These are phyloP conservation scores for Tremellales sp. DNA, from an alignment of 1,284 basidiomycete genomes.

Conservation along the genomic window DNA sequence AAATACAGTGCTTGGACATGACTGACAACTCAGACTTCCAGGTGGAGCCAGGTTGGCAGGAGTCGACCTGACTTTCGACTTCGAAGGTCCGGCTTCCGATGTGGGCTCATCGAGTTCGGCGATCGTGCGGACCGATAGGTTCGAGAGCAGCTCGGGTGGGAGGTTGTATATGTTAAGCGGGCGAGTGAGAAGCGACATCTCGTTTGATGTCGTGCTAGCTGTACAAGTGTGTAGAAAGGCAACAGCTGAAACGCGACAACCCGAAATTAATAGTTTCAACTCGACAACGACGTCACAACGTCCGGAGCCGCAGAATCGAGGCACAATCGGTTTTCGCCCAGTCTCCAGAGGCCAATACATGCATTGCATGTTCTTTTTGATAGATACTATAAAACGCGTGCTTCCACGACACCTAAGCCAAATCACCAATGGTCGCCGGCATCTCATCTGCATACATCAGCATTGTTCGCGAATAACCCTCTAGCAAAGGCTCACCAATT, in stretches of 20 bases:
- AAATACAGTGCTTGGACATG: constrained; percentile 71
- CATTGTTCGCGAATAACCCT: constrained; percentile 8
- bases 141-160: constrained; percentile 62
- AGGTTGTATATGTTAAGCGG: constrained; percentile 57
- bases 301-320: background rate
- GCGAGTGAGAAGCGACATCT: constrained; percentile 20
- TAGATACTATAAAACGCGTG: no score
- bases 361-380: no score
- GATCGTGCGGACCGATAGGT: constrained; percentile 58
- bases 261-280: no score
- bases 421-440: background rate
- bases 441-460: background rate
- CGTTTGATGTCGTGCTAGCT: no score
- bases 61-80: background rate
- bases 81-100: background rate
- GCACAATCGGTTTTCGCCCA: no score
- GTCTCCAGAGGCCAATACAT: no score
- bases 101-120: constrained; percentile 16
- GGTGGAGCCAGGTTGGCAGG: background rate
- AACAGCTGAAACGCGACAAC: no score
- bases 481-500: constrained; percentile 2
- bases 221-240: no score
- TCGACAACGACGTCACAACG: background rate
- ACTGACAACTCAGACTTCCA: constrained; percentile 58
- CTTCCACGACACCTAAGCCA: no score